Evolutionary conservation across 108 stramenopile genomes (phyloP).

Genomic region (Nitzschia putrida): DNA sequence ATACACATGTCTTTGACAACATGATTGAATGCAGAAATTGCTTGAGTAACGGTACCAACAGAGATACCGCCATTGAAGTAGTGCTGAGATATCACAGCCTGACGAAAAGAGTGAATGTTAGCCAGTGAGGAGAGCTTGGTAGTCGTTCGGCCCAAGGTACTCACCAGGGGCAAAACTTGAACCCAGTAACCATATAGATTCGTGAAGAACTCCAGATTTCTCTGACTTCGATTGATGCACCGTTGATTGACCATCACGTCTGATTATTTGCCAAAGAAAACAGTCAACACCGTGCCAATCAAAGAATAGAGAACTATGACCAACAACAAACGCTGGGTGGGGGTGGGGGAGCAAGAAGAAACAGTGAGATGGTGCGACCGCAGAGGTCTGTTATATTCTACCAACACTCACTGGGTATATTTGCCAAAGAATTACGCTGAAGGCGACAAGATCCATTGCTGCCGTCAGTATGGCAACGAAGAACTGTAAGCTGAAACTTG

Average conservation of each 20-base stretch:
- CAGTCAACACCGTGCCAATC: constrained; percentile 75
- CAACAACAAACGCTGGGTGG: constrained; percentile 65
- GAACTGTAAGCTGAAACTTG: constrained; percentile 83
- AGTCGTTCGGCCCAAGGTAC: constrained; percentile 26
- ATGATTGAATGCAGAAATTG: constrained; percentile 84
- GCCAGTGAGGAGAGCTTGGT: no score
- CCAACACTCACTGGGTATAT: constrained; percentile 65
- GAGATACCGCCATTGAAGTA: constrained; percentile 90
- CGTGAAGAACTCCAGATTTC: constrained; percentile 95
- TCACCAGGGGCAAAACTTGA: constrained; percentile 81
- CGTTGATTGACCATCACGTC: constrained; percentile 72
- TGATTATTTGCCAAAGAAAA: constrained; percentile 58
- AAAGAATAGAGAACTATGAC: constrained; percentile 83
- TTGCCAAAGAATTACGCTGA: constrained; percentile 84
- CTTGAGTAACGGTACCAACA: constrained; percentile 89
- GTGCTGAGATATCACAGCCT: constrained; percentile 85
- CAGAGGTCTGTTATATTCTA: no score
- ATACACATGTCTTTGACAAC: constrained; percentile 82
- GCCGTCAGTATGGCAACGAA: constrained; percentile 86
- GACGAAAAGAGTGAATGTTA: no score
- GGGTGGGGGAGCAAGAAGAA: no score
- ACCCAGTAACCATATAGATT: constrained; percentile 86
- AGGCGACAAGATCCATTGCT: constrained; percentile 86
- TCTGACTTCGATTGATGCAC: constrained; percentile 68
- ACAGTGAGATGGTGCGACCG: no score